These are phyloP conservation scores for Fragaria ananassa DNA, from an alignment of 306 rosid genomes.

Conservation along the genomic window DNA sequence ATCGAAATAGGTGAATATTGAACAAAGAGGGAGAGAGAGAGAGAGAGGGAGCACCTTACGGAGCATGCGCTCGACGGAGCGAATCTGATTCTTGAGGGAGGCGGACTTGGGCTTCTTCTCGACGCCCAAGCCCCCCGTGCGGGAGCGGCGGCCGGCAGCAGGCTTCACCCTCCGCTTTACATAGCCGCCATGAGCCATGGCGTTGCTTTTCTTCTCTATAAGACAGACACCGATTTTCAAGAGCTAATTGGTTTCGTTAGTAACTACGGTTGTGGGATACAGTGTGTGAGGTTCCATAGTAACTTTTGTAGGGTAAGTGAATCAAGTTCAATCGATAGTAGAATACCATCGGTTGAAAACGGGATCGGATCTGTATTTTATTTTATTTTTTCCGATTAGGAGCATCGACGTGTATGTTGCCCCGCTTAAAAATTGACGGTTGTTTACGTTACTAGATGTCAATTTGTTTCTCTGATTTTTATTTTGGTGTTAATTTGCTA, in stretches of 20 bases:
- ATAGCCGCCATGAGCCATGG: slow-evolving; percentile 92
- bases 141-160: slow-evolving; percentile 67
- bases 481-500: too few relatives aligned
- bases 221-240: not conserved
- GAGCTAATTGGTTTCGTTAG: not conserved
- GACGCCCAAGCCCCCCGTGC: slow-evolving; percentile 39
- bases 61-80: slow-evolving; percentile 89
- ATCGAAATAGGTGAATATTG: not conserved
- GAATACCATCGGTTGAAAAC: too few relatives aligned
- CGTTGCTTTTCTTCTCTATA: not conserved
- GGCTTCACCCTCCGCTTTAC: slow-evolving; percentile 83
- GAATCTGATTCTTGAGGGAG: slow-evolving; percentile 92
- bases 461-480: too few relatives aligned
- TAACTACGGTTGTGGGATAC: not conserved
- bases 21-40: not conserved
- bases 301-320: too few relatives aligned
- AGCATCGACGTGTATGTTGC: too few relatives aligned
- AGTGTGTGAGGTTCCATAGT: too few relatives aligned
- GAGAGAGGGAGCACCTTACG: slow-evolving; percentile 50
- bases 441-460: too few relatives aligned
- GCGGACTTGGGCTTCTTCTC: slow-evolving; percentile 76
- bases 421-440: too few relatives aligned
- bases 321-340: too few relatives aligned
- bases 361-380: too few relatives aligned
- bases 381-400: too few relatives aligned